A percentile compares a stretch with the other conserved stretches of the same genome.
phyloP scores from a whole-genome alignment of 371 early-diverging fungal genomes.

The Mucor ambiguus region DNA sequence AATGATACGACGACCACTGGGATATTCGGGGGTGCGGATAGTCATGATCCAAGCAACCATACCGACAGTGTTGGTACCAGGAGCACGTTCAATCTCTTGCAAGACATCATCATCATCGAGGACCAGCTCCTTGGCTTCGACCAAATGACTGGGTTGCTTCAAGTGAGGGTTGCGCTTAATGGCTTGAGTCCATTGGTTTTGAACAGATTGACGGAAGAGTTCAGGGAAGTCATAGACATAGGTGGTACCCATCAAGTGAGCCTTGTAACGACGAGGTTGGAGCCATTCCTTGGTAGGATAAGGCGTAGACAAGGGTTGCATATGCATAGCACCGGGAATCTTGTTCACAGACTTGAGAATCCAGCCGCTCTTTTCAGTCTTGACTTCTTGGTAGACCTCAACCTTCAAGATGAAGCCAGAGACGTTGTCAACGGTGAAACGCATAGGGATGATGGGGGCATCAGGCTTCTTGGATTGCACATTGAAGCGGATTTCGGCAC shows the following conservation, averaged over 20 bases:
- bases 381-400: constrained; percentile 90
- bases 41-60: constrained; percentile 97
- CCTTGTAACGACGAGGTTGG: constrained; percentile 97
- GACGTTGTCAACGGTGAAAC: constrained; percentile 90
- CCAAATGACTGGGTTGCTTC: constrained; percentile 69
- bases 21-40: constrained; percentile 93
- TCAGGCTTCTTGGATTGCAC: constrained; percentile 70
- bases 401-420: constrained; percentile 92
- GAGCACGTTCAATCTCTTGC: constrained; percentile 79
- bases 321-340: constrained; percentile 83
- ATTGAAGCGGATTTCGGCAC: constrained; percentile 93
- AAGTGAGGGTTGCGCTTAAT: constrained; percentile 53
- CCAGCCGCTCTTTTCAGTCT: constrained; percentile 71
- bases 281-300: constrained; percentile 95
- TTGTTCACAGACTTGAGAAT: constrained; percentile 74
- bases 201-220: constrained; percentile 87
- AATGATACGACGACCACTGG: constrained; percentile 85
- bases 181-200: constrained; percentile 76
- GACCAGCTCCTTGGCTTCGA: constrained; percentile 86
- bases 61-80: constrained; percentile 92
- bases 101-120: constrained; percentile 82
- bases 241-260: constrained; percentile 96
- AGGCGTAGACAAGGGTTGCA: constrained; percentile 79
- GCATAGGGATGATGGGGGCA: constrained; percentile 80
- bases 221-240: constrained; percentile 98